Base-by-base conservation (phyloP, 2,329 filamentous ascomycete genomes). In the Nigrospora osmanthi region DNA sequence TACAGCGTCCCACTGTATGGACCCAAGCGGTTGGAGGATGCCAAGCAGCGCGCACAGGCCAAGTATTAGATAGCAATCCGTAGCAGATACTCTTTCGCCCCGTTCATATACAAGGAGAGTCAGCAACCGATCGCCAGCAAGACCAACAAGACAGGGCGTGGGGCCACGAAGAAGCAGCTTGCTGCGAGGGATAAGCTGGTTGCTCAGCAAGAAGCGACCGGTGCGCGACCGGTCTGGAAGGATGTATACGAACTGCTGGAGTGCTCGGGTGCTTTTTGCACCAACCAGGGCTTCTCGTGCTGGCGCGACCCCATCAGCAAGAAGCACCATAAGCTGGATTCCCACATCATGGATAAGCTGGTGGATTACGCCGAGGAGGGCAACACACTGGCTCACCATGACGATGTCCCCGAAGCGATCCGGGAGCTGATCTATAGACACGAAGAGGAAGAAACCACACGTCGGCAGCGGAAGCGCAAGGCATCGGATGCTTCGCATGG, bases 231-330 rank as follows among this genome's bases (percentile, higher is more conserved):
- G 6, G 39, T 46, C 19, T 42, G 44, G 39, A 30, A 41, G 33
- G 44, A 46, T 39, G 34, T 46, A 14, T 46, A 46, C 34, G n/a
- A 33, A 32, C 39, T 46, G 16, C 36, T 46, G 15, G 33, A 46
- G 17, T 46, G 33, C 30, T 28, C 33, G 31, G 38, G 39, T 34
- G 39, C 33, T 17, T 15, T 23, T 13, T 42, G 38, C 37, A 46
- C 33, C 19, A 42, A 42, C 39, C 23, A 19, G 19, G 38, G 38
- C 31, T 46, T 46, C 33, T 46, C 38, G 30, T 46, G 38, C 38
- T 37, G 38, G 38, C 43, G 43, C 16, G 35, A 45, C 23, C 23
- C 23, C 23, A 10, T 28, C 30, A 40, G 35, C 32, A 38, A 45
- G 37, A 39, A 40, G 36, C 43, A 45, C 31, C 31, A 40, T 17